Evolutionary conservation across 2,329 filamentous ascomycete genomes (phyloP), one percentile per base, ranked within the genome.

Genomic region (Curvularia sp.): DNA sequence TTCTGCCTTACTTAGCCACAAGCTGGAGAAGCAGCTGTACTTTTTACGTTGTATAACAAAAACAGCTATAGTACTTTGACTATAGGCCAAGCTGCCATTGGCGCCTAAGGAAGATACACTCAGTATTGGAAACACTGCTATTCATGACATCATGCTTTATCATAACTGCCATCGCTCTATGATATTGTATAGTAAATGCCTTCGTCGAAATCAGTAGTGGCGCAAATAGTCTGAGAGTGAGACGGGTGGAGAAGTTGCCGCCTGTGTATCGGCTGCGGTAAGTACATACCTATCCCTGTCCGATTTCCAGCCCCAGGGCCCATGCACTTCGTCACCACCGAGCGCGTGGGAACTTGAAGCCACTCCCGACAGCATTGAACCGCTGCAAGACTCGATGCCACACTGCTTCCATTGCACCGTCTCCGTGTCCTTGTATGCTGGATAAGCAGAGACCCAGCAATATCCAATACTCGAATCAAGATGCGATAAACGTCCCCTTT

Each of bases 401-500:
- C 44, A 39, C 31, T 44, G 22, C 39, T 22, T 20, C 9, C 13
- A 30, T 48, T 56, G 42, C 48, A 24, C 43, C 48, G 41, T 49
- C 20, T 48, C 28, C 10, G 24, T 59, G 12, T 48, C 30, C n/a
- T 28, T 56, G 15, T 20, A 13, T 41, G 8, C 5, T 38, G 24
- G 53, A 48, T 20, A 26, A 51, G 10, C 7, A 15, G 3, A 31
- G 39, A 20, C 42, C 26, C 24, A 26, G 18, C 12, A 30, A 20
- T 3, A 20, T 5, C 20, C 28, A 20, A n/a, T 5, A 41, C 30
- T 9, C 15, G 20, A n/a, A 15, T 12, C 35, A 49, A 50, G 26
- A 67, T 65, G 62, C 60, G 54, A 62, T 67, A 64, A 50, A 51
- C 15, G 49, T 51, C 28, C 58, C 57, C 31, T 54, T 68, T 30